phyloP scores from a whole-genome alignment of 192 early-diverging fungal genomes.

The Backusella australiensis region DNA sequence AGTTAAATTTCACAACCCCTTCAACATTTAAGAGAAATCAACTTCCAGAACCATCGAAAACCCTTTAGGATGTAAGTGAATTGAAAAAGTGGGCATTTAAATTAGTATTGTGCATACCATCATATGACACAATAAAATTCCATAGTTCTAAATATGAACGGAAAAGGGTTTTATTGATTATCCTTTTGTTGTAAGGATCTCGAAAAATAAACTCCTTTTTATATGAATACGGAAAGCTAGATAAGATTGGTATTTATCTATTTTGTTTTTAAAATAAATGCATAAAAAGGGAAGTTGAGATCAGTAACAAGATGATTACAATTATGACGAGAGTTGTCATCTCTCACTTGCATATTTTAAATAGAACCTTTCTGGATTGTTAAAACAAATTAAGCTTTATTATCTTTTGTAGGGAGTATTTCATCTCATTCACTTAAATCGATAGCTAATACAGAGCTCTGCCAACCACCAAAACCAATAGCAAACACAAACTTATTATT shows the following conservation, averaged over 20 bases:
- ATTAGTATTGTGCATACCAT: no score
- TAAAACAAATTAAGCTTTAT: not conserved
- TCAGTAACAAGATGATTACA: not conserved
- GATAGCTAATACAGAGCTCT: conserved; percentile 17
- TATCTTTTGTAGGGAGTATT: not conserved
- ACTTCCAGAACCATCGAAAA: not conserved
- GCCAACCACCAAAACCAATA: conserved; percentile 31
- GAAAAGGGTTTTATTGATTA: not conserved
- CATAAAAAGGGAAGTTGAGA: not conserved
- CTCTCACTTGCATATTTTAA: not conserved
- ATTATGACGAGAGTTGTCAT: not conserved
- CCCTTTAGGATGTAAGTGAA: no score
- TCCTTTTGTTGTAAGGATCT: not conserved
- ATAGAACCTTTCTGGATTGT: not conserved
- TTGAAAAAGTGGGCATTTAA: no score
- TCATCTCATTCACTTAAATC: not conserved
- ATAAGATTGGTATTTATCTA: not conserved
- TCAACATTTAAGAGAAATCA: not conserved
- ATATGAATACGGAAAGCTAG: not conserved
- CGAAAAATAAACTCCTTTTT: not conserved
- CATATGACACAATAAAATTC: no score
- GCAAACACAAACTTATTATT: conserved; percentile 30
- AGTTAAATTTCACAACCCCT: not conserved
- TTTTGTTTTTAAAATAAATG: not conserved
- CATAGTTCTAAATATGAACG: no score